phyloP scores from a whole-genome alignment of 2,329 filamentous ascomycete species.

The Fusarium armeniacum region DNA sequence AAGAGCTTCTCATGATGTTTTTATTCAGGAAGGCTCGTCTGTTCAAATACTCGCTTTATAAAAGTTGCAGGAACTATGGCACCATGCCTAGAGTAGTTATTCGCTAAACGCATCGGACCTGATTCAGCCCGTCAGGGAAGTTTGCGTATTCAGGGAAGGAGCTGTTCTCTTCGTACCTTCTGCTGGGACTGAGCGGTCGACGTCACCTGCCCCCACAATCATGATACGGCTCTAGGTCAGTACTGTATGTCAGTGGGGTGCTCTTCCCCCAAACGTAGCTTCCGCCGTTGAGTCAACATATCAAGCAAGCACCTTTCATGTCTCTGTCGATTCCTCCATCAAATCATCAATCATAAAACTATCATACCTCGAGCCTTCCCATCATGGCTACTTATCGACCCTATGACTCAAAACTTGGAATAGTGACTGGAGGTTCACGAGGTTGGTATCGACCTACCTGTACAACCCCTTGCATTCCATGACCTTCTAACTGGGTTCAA shows the following conservation, averaged over 20 bases:
- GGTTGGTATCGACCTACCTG: slow-evolving; percentile 39
- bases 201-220: slow-evolving; percentile 41
- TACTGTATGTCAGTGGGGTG: slow-evolving; percentile 8
- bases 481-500: slow-evolving; percentile 45
- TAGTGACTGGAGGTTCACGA: slow-evolving; percentile 55
- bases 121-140: no score
- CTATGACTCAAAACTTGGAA: slow-evolving; percentile 53
- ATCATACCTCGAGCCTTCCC: background rate
- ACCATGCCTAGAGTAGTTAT: background rate
- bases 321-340: slow-evolving; percentile 7
- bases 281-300: background rate
- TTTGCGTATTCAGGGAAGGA: background rate
- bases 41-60: background rate
- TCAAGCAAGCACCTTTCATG: slow-evolving; percentile 3
- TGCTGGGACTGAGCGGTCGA: slow-evolving; percentile 12
- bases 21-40: background rate
- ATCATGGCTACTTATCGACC: slow-evolving; percentile 47
- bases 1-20: background rate
- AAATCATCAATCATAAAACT: background rate
- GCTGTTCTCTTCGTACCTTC: background rate
- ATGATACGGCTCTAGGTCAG: slow-evolving; percentile 10
- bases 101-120: no score
- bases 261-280: slow-evolving; percentile 5
- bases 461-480: background rate
- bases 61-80: background rate